Evolutionary conservation across 1,139 yeast species (phyloP), one percentile per base, ranked within the genome.

Genomic region (Yamadazyma oceani): DNA sequence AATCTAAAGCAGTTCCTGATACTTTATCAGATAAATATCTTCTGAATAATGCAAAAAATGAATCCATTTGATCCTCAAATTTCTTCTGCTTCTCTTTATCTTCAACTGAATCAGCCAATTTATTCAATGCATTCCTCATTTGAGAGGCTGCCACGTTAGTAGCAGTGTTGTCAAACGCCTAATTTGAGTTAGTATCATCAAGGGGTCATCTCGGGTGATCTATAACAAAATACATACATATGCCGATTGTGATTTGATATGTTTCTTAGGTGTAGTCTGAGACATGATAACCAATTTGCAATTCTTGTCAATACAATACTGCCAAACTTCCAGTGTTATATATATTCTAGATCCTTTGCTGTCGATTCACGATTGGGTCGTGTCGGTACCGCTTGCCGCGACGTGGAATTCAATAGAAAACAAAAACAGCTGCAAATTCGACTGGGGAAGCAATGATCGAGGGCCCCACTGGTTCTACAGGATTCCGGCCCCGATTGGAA

Each of bases 101-200:
- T 28, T 62, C 73, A 38, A 87, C 87, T 17, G 92, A 76, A 62
- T 90, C 97, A 35, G 92, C 85, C 59, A 92, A 72, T 61, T 77
- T 79, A 75, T 92, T 92, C 67, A 92, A 78, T 2, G 96, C 95
- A 60, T 92, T 92, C 58, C 97, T 83, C 97, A 92, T 92, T 63
- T 90, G 97, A 44, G 95, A 85, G 7, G 98, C 97, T 24, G 98
- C 96, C 45, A 89, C 95, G 46, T 88, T 88, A 44, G 96, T 88
- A 34, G 97, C 90, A 49, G 95, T 87, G 69, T 86, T 85, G 66
- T 92, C 98, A 57, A 92, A 92, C 17, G 96, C 96, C 81, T 84
- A 28, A n/a, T 6, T 13, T 23, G 33, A 40, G 62, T 59, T 60
- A 58, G 64, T 57, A 19, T 6, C 5, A 19, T 46, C 17, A 6